Evolutionary conservation across 306 rosid species (phyloP).

Genomic region (Vachellia collinsii): DNA sequence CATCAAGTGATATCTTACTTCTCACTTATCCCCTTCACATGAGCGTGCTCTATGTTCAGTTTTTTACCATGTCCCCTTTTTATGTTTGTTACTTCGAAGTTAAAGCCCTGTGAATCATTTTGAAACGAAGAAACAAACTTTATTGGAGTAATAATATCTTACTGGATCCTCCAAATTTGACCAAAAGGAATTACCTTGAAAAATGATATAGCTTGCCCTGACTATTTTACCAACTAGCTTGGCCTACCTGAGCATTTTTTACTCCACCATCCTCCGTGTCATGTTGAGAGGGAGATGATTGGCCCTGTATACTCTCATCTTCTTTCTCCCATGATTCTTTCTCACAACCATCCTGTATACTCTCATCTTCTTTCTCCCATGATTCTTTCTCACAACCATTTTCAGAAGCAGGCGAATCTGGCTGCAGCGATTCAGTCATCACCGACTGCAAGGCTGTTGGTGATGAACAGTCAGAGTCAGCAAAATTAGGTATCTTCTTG

Average conservation of each 20-base stretch:
- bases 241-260: neutral
- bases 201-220: neutral
- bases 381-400: slow-evolving; percentile 43
- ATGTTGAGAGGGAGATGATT: slow-evolving; percentile 14
- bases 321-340: too few relatives aligned
- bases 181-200: neutral
- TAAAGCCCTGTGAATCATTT: neutral
- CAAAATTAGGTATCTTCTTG: slow-evolving; percentile 41
- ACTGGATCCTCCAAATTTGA: neutral
- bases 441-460: slow-evolving; percentile 15
- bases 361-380: slow-evolving; percentile 34
- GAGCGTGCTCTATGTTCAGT: neutral
- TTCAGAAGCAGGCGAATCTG: slow-evolving; percentile 24
- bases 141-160: neutral
- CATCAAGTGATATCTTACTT: neutral
- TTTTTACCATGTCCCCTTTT: neutral
- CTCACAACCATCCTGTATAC: too few relatives aligned
- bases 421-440: slow-evolving; percentile 35
- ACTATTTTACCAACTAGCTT: slow-evolving; percentile 24
- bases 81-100: neutral
- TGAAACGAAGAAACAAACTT: neutral
- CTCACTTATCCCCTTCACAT: neutral
- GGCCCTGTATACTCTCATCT: slow-evolving; percentile 21
- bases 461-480: slow-evolving; percentile 47
- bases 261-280: slow-evolving; percentile 34